These are phyloP conservation scores for Candida pseudoglaebosa DNA, from an alignment of 805 yeast genomes.

Conservation along the genomic window DNA sequence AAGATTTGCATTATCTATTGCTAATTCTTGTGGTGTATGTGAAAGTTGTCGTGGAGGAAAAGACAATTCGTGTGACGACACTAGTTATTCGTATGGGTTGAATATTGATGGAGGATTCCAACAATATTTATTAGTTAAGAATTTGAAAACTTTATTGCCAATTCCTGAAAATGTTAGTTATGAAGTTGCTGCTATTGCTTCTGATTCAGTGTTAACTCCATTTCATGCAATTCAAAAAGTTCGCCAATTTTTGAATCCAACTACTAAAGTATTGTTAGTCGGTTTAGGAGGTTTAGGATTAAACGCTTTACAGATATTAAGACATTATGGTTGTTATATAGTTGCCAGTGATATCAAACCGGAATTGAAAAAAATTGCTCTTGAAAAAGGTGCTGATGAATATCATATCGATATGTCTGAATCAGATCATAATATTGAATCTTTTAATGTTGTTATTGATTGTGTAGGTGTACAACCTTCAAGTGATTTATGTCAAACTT, in stretches of 20 bases:
- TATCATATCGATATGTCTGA: conserved; percentile 29
- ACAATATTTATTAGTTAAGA: conserved; percentile 33
- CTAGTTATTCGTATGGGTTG: conserved; percentile 29
- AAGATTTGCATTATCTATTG: conserved; percentile 27
- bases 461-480: conserved; percentile 35
- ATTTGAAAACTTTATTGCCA: conserved; percentile 31
- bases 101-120: conserved; percentile 40
- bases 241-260: conserved; percentile 22
- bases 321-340: conserved; percentile 27
- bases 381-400: conserved; percentile 38
- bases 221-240: conserved; percentile 39
- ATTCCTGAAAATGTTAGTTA: conserved; percentile 38
- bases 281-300: conserved; percentile 43
- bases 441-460: conserved; percentile 39
- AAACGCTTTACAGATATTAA: conserved; percentile 39
- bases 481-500: conserved; percentile 23
- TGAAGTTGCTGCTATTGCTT: conserved; percentile 38
- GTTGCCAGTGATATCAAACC: conserved; percentile 32
- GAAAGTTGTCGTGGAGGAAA: conserved; percentile 29
- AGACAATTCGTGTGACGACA: conserved; percentile 27
- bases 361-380: conserved; percentile 23
- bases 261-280: conserved; percentile 32
- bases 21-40: conserved; percentile 33
- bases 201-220: conserved; percentile 42
- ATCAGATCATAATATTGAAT: conserved; percentile 22